Conservation (phyloP, 2,329 filamentous ascomycete genomes). For the Neobulgaria alba region DNA sequence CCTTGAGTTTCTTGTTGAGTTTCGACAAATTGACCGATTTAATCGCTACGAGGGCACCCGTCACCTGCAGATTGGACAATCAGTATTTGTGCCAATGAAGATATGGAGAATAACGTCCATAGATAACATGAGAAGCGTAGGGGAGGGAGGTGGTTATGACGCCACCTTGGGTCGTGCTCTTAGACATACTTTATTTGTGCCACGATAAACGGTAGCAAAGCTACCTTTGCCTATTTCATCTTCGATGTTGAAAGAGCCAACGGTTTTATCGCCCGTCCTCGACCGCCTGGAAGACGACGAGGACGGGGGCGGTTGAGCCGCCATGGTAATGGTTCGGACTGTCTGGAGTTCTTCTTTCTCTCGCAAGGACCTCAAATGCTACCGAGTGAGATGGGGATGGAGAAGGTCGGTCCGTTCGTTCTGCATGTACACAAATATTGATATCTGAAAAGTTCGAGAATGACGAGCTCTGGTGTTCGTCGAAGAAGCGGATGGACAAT, state of each 20-base stretch:
- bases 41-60: slow-evolving; percentile 79
- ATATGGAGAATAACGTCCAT: neutral
- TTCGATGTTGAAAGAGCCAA: slow-evolving; percentile 66
- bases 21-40: slow-evolving; percentile 90
- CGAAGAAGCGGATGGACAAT: neutral
- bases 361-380: slow-evolving; percentile 7
- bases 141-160: neutral
- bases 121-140: too few relatives aligned
- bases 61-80: slow-evolving; percentile 45
- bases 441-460: neutral
- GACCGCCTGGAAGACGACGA: slow-evolving; percentile 31
- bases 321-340: slow-evolving; percentile 25
- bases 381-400: slow-evolving; percentile 1
- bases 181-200: slow-evolving; percentile 63
- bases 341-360: neutral
- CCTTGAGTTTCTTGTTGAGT: slow-evolving; percentile 90
- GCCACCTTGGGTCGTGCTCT: too few relatives aligned
- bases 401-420: neutral
- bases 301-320: slow-evolving; percentile 35
- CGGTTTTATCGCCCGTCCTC: slow-evolving; percentile 42
- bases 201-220: slow-evolving; percentile 91
- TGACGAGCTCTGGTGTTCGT: neutral
- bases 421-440: slow-evolving; percentile 2
- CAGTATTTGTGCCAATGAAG: slow-evolving; percentile 11
- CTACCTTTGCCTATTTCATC: slow-evolving; percentile 94